Evolutionary conservation across 345 rosid species (phyloP), one percentile per base, ranked within the genome.

Genomic region (Hibiscus mutabilis): DNA sequence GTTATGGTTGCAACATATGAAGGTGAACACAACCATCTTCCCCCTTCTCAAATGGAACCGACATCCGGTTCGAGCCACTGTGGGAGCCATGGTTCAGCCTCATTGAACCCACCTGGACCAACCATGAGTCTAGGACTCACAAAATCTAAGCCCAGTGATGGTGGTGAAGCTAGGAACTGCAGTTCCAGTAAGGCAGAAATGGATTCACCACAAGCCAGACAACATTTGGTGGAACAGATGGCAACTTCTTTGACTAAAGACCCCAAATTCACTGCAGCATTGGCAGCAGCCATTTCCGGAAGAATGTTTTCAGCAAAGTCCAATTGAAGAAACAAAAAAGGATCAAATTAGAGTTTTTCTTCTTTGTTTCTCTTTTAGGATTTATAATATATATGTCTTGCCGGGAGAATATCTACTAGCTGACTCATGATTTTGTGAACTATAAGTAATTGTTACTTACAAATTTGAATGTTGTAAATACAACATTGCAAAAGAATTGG

Each of bases 21-120:
- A 74, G 99, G 99, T 19, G 99, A 90, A 77, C 99, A 95, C 82
- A 95, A 90, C 81, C 99, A 95, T 85, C 92, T 93, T 31, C 83
- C 79, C 73, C 92, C 90, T 0, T 75, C 92, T 8, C 89, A 84
- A 60, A 67, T 74, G 72, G 97, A 92, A 53, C 81, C 89, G 66
- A 77, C 84, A 71, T 68, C 84, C 1, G 79, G 88, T 42, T 65
- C 86, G 24, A 86, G 70, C 83, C 86, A 87, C 15, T 79, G 88
- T 42, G 65, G 85, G 24, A 86, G 70, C 83, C 86, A 87, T 13
- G 80, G 85, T 67, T 68, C 88, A 9, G 62, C 90, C 62, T 74
- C 88, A 12, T 70, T 71, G 56, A 80, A 74, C 69, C 70, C 81
- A 16, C 53, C 87, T 1, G 84, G 82, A 46, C 78, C 83, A 2